phyloP scores from a whole-genome alignment of 176 grass and related monocot species.

The Aegilops bicornis region DNA sequence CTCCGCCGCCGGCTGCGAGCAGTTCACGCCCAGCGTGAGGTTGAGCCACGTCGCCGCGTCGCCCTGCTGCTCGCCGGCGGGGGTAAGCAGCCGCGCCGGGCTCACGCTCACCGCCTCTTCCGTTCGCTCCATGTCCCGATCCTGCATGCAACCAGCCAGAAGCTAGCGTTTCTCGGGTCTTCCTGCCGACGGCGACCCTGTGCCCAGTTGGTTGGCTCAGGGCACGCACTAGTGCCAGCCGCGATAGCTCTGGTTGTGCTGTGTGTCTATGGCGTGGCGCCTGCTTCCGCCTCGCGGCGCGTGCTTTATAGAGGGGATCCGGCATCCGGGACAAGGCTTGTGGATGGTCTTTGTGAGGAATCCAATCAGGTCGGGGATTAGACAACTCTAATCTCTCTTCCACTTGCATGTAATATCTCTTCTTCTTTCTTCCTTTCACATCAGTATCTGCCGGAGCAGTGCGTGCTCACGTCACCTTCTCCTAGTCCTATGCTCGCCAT shows the following conservation, averaged over 20 bases:
- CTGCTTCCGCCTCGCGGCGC: conserved; percentile 29
- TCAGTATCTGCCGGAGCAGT: conserved; percentile 28
- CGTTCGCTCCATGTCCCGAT: conserved; percentile 16
- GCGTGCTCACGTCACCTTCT: conserved; percentile 38
- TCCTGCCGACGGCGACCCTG: background rate
- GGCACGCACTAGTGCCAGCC: background rate
- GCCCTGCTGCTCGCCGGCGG: conserved; percentile 11
- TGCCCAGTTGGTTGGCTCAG: background rate
- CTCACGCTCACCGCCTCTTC: conserved; percentile 23
- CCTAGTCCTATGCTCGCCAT: conserved; percentile 8
- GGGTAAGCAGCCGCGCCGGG: background rate
- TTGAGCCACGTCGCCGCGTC: conserved; percentile 43
- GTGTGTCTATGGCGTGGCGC: background rate
- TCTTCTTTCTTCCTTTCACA: conserved; percentile 31
- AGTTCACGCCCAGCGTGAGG: conserved; percentile 48
- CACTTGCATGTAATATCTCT: conserved; percentile 30
- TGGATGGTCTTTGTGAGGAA: conserved; percentile 44
- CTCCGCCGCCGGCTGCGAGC: background rate
- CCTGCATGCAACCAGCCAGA: conserved; percentile 2
- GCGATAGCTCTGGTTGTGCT: background rate
- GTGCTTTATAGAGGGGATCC: conserved; percentile 46
- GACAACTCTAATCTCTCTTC: conserved; percentile 2
- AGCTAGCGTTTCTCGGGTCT: background rate
- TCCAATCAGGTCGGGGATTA: conserved; percentile 29
- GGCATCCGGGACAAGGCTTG: conserved; percentile 18